Evolutionary conservation across 352 stramenopile genomes (phyloP).

Genomic region (Phytophthora idaei): DNA sequence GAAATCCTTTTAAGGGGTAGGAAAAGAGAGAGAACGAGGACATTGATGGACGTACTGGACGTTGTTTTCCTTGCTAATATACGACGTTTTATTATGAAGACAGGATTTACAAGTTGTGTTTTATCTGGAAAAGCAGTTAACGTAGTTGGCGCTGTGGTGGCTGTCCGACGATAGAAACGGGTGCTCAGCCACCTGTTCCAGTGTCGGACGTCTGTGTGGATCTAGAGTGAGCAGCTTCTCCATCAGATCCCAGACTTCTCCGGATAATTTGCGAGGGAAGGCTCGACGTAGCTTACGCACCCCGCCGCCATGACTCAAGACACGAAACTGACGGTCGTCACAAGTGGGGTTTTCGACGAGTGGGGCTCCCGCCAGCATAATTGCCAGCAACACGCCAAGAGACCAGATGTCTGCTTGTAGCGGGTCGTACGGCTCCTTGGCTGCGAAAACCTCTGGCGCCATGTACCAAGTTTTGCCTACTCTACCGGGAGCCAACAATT

Average conservation of each 20-base stretch:
- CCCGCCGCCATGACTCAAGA: slow-evolving; percentile 42
- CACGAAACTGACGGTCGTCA: slow-evolving; percentile 45
- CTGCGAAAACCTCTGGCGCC: slow-evolving; percentile 62
- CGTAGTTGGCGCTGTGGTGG: slow-evolving; percentile 9
- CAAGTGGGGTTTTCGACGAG: slow-evolving; percentile 45
- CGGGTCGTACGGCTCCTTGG: slow-evolving; percentile 46
- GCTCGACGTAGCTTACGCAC: slow-evolving; percentile 49
- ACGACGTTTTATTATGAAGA: slow-evolving; percentile 28
- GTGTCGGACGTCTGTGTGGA: slow-evolving; percentile 36
- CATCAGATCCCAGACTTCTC: slow-evolving; percentile 36
- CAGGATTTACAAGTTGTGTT: background rate
- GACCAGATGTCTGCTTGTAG: slow-evolving; percentile 66
- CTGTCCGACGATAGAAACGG: slow-evolving; percentile 33
- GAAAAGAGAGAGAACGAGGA: slow-evolving; percentile 4
- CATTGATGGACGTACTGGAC: background rate
- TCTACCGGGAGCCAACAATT: slow-evolving; percentile 33
- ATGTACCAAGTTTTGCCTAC: slow-evolving; percentile 78
- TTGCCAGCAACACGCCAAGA: slow-evolving; percentile 61
- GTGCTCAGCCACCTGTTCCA: slow-evolving; percentile 47
- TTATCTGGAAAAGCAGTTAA: slow-evolving; percentile 16
- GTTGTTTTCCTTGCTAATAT: slow-evolving; percentile 32
- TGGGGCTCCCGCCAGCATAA: slow-evolving; percentile 62
- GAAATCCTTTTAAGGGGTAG: slow-evolving; percentile 1
- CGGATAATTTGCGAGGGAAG: slow-evolving; percentile 40
- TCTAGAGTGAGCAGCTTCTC: slow-evolving; percentile 38